phyloP scores from a whole-genome alignment of 2,329 filamentous ascomycete species.

The Bipolaris sorokiniana region DNA sequence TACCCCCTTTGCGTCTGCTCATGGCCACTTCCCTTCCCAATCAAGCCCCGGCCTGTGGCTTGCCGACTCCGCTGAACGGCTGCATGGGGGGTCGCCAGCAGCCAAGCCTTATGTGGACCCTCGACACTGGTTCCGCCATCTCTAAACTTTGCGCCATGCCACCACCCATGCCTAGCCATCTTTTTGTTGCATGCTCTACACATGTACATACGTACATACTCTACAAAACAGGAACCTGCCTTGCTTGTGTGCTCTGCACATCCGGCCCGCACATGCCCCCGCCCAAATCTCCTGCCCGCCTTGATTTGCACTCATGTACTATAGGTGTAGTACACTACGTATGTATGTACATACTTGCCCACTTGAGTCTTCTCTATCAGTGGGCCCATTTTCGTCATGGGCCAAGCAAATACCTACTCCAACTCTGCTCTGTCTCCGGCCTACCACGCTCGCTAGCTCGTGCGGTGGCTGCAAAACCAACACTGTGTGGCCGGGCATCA shows the following conservation, averaged over 20 bases:
- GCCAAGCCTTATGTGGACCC: constrained; percentile 34
- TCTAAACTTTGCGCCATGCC: constrained; percentile 16
- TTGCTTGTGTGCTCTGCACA: constrained; percentile 18
- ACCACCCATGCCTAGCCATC: constrained; percentile 9
- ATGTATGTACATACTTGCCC: too few relatives aligned
- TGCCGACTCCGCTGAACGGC: constrained; percentile 18
- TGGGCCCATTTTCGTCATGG: background rate
- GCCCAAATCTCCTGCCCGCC: constrained; percentile 9
- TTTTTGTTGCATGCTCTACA: constrained; percentile 13
- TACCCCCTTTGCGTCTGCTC: constrained; percentile 5
- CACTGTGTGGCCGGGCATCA: constrained; percentile 2
- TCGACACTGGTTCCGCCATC: constrained; percentile 6
- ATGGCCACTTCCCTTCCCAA: constrained; percentile 1
- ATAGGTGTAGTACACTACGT: too few relatives aligned
- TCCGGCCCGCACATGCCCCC: constrained; percentile 11
- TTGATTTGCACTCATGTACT: constrained; percentile 1
- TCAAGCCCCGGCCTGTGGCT: constrained; percentile 12
- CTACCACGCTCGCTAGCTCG: constrained; percentile 16
- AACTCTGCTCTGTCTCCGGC: constrained; percentile 4
- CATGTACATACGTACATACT: background rate
- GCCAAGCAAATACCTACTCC: background rate
- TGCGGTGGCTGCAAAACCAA: constrained; percentile 16
- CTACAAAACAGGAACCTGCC: constrained; percentile 7
- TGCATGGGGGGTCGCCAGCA: constrained; percentile 27
- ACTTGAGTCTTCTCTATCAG: too few relatives aligned